Evolutionary conservation across 495 filamentous ascomycete species (phyloP), one percentile per base, ranked within the genome.

Genomic region (Xylaria bambusicola): DNA sequence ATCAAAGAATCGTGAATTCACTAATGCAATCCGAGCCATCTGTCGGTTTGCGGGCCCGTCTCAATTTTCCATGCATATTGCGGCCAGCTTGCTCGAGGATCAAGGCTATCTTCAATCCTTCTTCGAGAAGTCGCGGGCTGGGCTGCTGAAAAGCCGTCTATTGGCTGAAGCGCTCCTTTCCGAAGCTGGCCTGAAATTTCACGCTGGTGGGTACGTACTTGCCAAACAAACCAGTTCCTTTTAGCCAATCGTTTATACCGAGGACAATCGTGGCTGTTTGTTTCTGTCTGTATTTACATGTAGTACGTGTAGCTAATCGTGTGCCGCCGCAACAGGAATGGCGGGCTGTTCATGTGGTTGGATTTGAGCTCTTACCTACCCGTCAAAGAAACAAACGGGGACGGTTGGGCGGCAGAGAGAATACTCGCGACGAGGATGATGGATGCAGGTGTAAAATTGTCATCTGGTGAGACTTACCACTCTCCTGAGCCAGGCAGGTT

Each of bases 291-390:
- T 0, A 3, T 0, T 29, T 29, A 18, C n/a, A n/a, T 20, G 6
- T 9, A 17, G n/a, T 49, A n/a, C 2, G 12, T 49, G 5, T 18
- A 33, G 27, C 5, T 31, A 42, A 18, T 41, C 3, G 5, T 38
- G 55, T 61, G 49, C 48, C 40, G 27, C 40, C 8, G 1, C 10
- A 73, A 44, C 53, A 73, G 53, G 61, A 81, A 84, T 68, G 83
- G 82, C 6, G 84, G 75, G 0, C 79, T 88, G 52, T 88, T 87
- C 63, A 62, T 88, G 8, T 87, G 85, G 85, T 64, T 82, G 2
- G 75, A 87, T 70, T 66, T 88, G 27, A 68, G 36, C 64, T 44
- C 73, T 61, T 66, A 62, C 59, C 13, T 72, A 60, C 46, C 63
- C 5, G 6, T 58, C 4, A 45, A 40, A 41, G 65, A 67, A 15